Evolutionary conservation across 1,284 basidiomycete species (phyloP).

Genomic region (Cryptococcus jaspeensis): DNA sequence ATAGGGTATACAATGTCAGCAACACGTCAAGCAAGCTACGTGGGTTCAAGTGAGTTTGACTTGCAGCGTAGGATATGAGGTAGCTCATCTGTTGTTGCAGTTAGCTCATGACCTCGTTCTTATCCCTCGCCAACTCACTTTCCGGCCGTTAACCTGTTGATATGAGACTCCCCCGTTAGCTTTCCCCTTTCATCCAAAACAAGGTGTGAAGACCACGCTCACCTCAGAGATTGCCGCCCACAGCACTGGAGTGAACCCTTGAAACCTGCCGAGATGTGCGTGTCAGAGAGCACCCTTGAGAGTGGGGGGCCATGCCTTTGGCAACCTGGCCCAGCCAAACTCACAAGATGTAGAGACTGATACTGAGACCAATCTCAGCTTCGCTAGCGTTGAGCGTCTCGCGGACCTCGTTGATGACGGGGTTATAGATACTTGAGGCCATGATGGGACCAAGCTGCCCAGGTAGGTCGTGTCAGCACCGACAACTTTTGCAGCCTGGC

Average conservation of each 20-base stretch:
- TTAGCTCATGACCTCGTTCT: neutral
- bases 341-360: conserved; percentile 71
- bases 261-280: conserved; percentile 30
- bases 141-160: conserved; percentile 65
- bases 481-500: neutral
- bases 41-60: conserved; percentile 12
- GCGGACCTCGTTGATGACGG: conserved; percentile 63
- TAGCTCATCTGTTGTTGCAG: conserved; percentile 60
- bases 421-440: conserved; percentile 53
- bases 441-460: conserved; percentile 65
- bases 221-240: conserved; percentile 42
- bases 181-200: conserved; percentile 69
- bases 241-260: conserved; percentile 44
- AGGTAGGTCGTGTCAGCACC: neutral
- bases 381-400: conserved; percentile 64
- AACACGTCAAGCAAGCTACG: neutral
- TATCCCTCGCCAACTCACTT: conserved; percentile 45
- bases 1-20: conserved; percentile 31
- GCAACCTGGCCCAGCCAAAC: conserved; percentile 7
- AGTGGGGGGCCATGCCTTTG: neutral
- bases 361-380: conserved; percentile 67
- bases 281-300: neutral
- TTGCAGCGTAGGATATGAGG: conserved; percentile 57
- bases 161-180: conserved; percentile 9
- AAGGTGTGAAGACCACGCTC: neutral